phyloP scores from a whole-genome alignment of 306 rosid species.

The Canavalia gladiata region DNA sequence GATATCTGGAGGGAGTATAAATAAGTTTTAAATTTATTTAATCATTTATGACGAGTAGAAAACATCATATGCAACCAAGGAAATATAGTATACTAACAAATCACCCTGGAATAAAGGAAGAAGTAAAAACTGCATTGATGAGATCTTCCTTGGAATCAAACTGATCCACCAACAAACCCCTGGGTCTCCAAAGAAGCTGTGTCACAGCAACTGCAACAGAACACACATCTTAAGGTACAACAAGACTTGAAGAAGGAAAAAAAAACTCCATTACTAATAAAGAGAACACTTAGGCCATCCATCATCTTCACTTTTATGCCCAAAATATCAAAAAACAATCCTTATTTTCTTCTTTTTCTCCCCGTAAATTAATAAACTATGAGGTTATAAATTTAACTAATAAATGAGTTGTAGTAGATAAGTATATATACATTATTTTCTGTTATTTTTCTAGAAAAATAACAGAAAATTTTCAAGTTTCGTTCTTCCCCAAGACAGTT shows the following conservation, averaged over 20 bases:
- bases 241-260: background rate
- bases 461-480: conserved; percentile 4
- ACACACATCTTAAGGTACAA: conserved; percentile 29
- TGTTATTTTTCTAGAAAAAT: conserved; percentile 1
- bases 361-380: background rate
- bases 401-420: background rate
- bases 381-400: background rate
- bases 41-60: conserved; percentile 9
- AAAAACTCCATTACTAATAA: background rate
- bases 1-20: conserved; percentile 65
- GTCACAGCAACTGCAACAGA: conserved; percentile 87
- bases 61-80: conserved; percentile 38
- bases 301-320: conserved; percentile 12
- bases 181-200: conserved; percentile 91
- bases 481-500: conserved; percentile 12
- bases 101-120: conserved; percentile 99
- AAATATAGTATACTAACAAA: conserved; percentile 49
- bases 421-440: background rate
- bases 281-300: conserved; percentile 10
- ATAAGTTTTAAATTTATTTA: conserved; percentile 8
- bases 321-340: background rate
- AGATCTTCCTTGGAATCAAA: conserved; percentile 98
- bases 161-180: conserved; percentile 93
- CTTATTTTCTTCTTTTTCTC: background rate
- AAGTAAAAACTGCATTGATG: conserved; percentile 93